Evolutionary conservation across 1,284 basidiomycete genomes (phyloP), one percentile per base, ranked within the genome.

Genomic region (Phylloboletellus chloephorus): DNA sequence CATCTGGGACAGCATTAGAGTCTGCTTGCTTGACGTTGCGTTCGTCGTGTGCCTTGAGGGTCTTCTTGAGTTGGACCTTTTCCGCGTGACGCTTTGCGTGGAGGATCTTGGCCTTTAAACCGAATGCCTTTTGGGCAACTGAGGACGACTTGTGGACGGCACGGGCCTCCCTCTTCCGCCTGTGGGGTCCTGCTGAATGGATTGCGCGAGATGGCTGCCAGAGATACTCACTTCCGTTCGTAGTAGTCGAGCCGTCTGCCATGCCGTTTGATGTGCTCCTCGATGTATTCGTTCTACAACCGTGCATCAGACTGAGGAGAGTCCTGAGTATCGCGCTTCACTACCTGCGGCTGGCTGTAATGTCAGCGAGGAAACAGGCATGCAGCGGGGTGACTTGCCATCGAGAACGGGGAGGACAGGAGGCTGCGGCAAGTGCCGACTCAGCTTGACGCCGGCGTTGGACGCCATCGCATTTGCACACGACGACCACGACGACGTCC

Each of bases 51-150:
- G 93, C 92, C 65, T 97, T 97, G 69, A 99, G 84, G 29, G 92
- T 95, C 76, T 98, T 99, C 70, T 95, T 96, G 73, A 99, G 88
- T 64, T 95, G 92, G 32, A 98, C 88, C 73, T 98, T 99, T 71
- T 99, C 91, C 28, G 90, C 80, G 67, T 98, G 91, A 45, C 93
- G 86, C 67, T 88, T 93, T 42, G 91, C 91, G 64, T 99, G 96
- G 23, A 97, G 80, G 31, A 98, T 75, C 70, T 99, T 99, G 57
- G 94, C 96, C 72, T 97, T 98, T 56, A 97, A 74, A 68, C 96
- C 96, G 54, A 94, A 94, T 31, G 89, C 81, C 65, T 95, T 94
- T 69, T 98, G 94, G 11, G 94, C 91, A 43, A 82, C 72, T 12
- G 85, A 80, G 26, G 95, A 98, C 16, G 79, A 71, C 54, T 84